These are phyloP conservation scores for Aureobasidium musti DNA, from an alignment of 2,329 filamentous ascomycete genomes.

Conservation along the genomic window DNA sequence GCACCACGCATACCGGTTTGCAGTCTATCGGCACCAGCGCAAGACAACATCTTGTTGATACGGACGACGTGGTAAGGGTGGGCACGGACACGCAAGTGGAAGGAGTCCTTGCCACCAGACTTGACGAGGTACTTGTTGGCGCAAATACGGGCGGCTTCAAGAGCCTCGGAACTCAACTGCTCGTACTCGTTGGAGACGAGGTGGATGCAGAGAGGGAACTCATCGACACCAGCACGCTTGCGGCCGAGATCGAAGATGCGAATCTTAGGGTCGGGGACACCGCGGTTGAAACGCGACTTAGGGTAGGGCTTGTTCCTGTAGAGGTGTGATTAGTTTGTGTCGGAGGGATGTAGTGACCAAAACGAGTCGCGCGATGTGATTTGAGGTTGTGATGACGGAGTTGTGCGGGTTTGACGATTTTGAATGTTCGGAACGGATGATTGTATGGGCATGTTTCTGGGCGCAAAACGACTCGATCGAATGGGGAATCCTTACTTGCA, in stretches of 20 bases:
- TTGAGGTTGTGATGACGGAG: neutral
- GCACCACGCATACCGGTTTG: slow-evolving; percentile 99
- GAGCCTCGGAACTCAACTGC: slow-evolving; percentile 98
- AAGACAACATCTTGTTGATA: slow-evolving; percentile 99
- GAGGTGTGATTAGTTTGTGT: slow-evolving; percentile 18
- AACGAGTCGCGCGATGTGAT: neutral
- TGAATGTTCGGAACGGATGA: neutral
- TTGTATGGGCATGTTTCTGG: neutral
- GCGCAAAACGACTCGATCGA: slow-evolving; percentile 14
- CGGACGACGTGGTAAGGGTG: slow-evolving; percentile 99
- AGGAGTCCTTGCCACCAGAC: slow-evolving; percentile 69
- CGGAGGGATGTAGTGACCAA: neutral
- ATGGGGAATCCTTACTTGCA: slow-evolving; percentile 92
- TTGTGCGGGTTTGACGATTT: slow-evolving; percentile 11
- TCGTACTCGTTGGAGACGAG: slow-evolving; percentile 99
- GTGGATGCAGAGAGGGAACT: slow-evolving; percentile 99
- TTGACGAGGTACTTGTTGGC: slow-evolving; percentile 94
- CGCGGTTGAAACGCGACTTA: slow-evolving; percentile 99
- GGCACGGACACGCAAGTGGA: slow-evolving; percentile 74
- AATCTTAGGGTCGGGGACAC: slow-evolving; percentile 62
- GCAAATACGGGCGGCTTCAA: slow-evolving; percentile 99
- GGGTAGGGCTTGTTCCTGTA: slow-evolving; percentile 70
- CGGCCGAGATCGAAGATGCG: slow-evolving; percentile 68
- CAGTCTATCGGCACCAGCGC: slow-evolving; percentile 99
- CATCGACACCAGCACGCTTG: slow-evolving; percentile 98